Evolutionary conservation across 2,329 filamentous ascomycete genomes (phyloP).

Genomic region (Curvularia sp.): DNA sequence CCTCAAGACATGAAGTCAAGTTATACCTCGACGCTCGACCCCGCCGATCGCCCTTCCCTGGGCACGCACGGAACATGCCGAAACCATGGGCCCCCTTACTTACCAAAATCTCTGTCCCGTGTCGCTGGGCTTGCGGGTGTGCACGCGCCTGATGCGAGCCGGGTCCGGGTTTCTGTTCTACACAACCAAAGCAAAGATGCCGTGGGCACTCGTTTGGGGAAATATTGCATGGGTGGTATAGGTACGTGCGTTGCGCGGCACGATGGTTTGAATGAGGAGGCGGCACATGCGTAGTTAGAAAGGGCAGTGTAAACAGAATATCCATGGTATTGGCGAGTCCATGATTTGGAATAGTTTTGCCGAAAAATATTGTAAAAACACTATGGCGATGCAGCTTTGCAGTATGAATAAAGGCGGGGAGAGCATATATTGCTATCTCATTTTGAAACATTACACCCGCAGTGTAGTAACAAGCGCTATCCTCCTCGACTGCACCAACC

Average conservation of each 20-base stretch:
- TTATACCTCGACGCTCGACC: conserved; percentile 10
- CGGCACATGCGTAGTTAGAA: too few relatives aligned
- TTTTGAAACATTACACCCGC: background rate
- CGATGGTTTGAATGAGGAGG: too few relatives aligned
- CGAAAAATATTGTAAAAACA: background rate
- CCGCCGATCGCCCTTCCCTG: conserved; percentile 5
- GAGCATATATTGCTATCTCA: background rate
- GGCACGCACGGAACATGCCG: background rate
- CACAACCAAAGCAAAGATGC: conserved; percentile 29
- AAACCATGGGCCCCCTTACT: background rate
- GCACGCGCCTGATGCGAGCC: conserved; percentile 7
- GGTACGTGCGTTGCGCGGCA: too few relatives aligned
- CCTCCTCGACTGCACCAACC: background rate
- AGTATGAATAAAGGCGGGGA: background rate
- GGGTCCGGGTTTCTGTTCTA: conserved; percentile 20
- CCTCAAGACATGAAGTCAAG: conserved; percentile 3
- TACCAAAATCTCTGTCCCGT: background rate
- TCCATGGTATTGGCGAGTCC: too few relatives aligned
- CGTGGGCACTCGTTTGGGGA: conserved; percentile 38
- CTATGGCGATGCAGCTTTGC: background rate
- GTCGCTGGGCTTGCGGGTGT: conserved; percentile 17
- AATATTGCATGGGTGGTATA: conserved; percentile 25
- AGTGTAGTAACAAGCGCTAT: background rate
- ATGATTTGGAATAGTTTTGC: too few relatives aligned
- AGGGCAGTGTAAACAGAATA: too few relatives aligned